Evolutionary conservation across 257 asterid genomes (phyloP), one percentile per base, ranked within the genome.

Genomic region (Perilla frutescens): DNA sequence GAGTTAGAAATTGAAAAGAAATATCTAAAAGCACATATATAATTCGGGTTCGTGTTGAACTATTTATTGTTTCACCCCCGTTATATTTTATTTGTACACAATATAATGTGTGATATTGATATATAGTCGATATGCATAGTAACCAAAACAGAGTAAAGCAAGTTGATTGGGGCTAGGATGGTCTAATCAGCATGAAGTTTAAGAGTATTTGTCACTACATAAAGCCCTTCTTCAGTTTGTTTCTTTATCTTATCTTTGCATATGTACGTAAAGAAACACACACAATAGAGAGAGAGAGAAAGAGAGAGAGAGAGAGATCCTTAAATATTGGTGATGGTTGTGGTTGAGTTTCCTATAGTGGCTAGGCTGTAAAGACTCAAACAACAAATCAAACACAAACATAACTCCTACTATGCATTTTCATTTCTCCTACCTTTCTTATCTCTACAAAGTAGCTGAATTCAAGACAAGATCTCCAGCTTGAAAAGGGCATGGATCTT

Each of bases 171-270:
- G 43, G 49, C 47, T 13, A 37, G 29, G 10, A 59, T 50, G 15
- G 26, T 67, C 69, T 20, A 53, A 61, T 67, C 43, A 60, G 31
- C 44, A 14, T 64, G 26, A 20, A 20, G 44, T 58, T 57, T 26
- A 66, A 54, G 56, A 64, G 55, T 76, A 67, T 41, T 40, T 67
- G 37, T 61, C 31, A 55, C 53, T 62, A 45, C 68, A 53, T 76
- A 77, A 44, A 61, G 8, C 69, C 67, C 73, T 43, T 37, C 74
- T 37, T 63, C 62, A 45, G 56, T 61, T 76, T 61, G 34, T n/a
- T 51, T 62, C 58, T 7, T 68, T 39, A 39, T 55, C 68, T 45
- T 68, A 37, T 31, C 45, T 62, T 45, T 72, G 69, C 56, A 9
- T 11, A 7, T 32, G 44, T 49, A 6, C 2, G 1, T 48, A 50